Percentiles rank a stretch among this genome's conserved stretches.
These are phyloP conservation scores for Ostreobium quekettii DNA, from an alignment of 139 green algal species.

Conservation along the genomic window DNA sequence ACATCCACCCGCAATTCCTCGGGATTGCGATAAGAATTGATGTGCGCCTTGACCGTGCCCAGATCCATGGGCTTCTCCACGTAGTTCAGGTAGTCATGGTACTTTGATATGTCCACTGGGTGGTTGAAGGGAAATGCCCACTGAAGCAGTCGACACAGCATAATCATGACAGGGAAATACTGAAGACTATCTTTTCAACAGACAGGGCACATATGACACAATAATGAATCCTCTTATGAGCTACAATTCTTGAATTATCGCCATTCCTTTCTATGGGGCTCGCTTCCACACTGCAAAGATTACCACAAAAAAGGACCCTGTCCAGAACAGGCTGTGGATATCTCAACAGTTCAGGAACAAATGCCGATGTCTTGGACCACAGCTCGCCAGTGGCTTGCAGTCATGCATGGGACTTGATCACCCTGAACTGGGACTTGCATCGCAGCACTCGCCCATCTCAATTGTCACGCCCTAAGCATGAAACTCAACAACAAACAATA, in stretches of 20 bases:
- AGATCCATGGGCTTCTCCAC: constrained; percentile 45
- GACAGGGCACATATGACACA: background rate
- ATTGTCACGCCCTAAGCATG: background rate
- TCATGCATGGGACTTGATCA: background rate
- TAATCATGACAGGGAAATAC: background rate
- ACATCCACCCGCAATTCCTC: constrained; percentile 32
- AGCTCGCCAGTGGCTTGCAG: no score
- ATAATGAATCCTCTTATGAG: background rate
- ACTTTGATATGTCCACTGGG: constrained; percentile 36
- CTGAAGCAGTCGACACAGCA: constrained; percentile 5
- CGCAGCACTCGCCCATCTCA: background rate
- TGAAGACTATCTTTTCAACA: background rate
- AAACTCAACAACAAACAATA: background rate
- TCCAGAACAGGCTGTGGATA: no score
- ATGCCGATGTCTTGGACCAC: no score
- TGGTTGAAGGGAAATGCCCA: constrained; percentile 41
- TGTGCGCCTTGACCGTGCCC: constrained; percentile 21
- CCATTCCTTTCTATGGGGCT: background rate
- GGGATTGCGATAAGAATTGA: constrained; percentile 22
- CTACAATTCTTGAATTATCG: background rate
- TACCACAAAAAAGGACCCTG: no score
- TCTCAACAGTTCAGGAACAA: no score
- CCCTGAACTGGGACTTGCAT: background rate
- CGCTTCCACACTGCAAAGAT: constrained; percentile 2
- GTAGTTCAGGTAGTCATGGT: constrained; percentile 36